Base-by-base conservation (phyloP, 495 filamentous ascomycete genomes). In the Platismatia glauca region DNA sequence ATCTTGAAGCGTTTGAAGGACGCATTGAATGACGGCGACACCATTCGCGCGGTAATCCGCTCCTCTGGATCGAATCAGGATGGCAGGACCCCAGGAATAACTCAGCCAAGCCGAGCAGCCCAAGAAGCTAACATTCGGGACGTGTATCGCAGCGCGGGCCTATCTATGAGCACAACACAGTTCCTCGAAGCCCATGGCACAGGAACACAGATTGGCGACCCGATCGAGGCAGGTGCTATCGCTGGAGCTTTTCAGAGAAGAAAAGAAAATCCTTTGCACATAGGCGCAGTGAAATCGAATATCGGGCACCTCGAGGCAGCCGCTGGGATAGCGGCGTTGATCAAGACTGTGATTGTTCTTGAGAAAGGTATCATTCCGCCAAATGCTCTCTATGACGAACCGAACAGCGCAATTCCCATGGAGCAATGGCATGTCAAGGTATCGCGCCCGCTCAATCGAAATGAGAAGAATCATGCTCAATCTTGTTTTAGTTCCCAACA, bases 1-100 rank as follows among this genome's bases (percentile, higher is more conserved):
- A n/a, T 46, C 3, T 9, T 46, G 20, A 46, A 46, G 9, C 43
- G 20, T 3, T n/a, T 46, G 11, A 31, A 65, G 7, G 67, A 68
- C 7, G 80, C 80, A 0, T 38, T 81, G 2, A 55, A 61, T 20
- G 74, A 78, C 41, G 62, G 63, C 0, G 76, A 83, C 68, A 66
- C 69, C 0, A 76, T 84, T 33, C 73, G 76, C 4, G 77, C 75
- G 29, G 59, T 69, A 11, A 64, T 69, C 11, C 44, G 64, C 4
- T 55, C 55, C 16, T 69, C 68, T 0, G 70, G 66, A 3, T 61
- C 67, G 22, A 76, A 77, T 27, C 72, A 85, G 63, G 84, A 87
- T 71, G 84, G 83, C 16, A 79, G 76, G 15, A 81, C 78, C 12
- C 44, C 59, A 12, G 77, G 77, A 7, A 75, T 80, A 44, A 76